These are phyloP conservation scores for Fusarium caatingaense DNA, from an alignment of 2,329 filamentous ascomycete genomes.

Conservation along the genomic window DNA sequence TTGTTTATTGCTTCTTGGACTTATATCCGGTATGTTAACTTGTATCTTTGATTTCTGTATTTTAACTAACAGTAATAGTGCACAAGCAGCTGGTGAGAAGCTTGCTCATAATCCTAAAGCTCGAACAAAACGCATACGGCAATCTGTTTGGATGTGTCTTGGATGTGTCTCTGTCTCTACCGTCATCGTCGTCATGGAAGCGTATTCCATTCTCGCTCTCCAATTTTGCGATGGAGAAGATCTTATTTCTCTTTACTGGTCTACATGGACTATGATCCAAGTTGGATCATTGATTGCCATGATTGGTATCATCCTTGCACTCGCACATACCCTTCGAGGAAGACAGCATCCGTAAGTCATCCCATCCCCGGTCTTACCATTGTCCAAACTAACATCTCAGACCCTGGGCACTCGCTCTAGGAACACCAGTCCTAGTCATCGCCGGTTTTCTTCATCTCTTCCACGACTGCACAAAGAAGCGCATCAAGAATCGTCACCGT, in stretches of 20 bases:
- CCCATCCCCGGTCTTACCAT: not conserved
- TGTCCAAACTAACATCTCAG: conserved; percentile 40
- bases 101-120: conserved; percentile 48
- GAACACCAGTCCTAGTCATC: conserved; percentile 69
- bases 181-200: conserved; percentile 63
- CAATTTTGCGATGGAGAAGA: conserved; percentile 72
- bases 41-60: not conserved
- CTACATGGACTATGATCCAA: conserved; percentile 70
- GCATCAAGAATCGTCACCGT: conserved; percentile 46
- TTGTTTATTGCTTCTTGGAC: conserved; percentile 58
- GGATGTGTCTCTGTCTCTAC: conserved; percentile 59
- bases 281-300: conserved; percentile 69
- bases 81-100: conserved; percentile 53
- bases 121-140: conserved; percentile 52
- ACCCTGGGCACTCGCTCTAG: conserved; percentile 69
- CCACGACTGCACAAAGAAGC: conserved; percentile 54
- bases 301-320: conserved; percentile 65
- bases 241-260: conserved; percentile 70
- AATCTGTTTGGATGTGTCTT: conserved; percentile 58
- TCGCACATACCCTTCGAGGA: conserved; percentile 62
- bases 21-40: conserved; percentile 53
- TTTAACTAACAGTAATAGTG: conserved; percentile 40
- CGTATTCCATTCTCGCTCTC: conserved; percentile 63
- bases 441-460: conserved; percentile 64
- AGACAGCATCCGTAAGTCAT: conserved; percentile 62